phyloP scores from a whole-genome alignment of 2,329 filamentous ascomycete genomes.

The Trichoderma endophyticum region DNA sequence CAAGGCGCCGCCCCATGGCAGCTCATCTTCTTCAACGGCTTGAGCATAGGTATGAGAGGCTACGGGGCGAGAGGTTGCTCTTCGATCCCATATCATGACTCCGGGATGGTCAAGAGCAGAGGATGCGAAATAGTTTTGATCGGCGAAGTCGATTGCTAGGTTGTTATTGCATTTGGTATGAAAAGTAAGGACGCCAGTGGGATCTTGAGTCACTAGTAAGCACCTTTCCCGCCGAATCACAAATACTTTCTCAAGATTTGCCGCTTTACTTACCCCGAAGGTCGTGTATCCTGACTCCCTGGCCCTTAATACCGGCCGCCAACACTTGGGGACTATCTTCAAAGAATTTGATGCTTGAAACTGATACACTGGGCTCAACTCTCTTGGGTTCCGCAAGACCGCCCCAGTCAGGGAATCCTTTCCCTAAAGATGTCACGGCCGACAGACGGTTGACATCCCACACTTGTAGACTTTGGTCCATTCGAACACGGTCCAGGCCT shows the following conservation, averaged over 20 bases:
- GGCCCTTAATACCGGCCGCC: slow-evolving; percentile 71
- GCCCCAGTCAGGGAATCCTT: slow-evolving; percentile 50
- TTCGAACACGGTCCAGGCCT: slow-evolving; percentile 75
- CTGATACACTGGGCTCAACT: slow-evolving; percentile 65
- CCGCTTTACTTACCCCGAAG: slow-evolving; percentile 57
- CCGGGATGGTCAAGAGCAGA: slow-evolving; percentile 72
- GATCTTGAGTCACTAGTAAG: slow-evolving; percentile 36
- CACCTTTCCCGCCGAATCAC: neutral
- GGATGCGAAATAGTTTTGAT: slow-evolving; percentile 82
- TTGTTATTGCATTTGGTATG: slow-evolving; percentile 67
- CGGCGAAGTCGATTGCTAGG: slow-evolving; percentile 72
- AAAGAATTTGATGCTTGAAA: slow-evolving; percentile 81
- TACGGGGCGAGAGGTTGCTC: slow-evolving; percentile 52
- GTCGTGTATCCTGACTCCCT: slow-evolving; percentile 74
- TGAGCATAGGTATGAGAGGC: slow-evolving; percentile 55
- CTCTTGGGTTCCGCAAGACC: slow-evolving; percentile 55
- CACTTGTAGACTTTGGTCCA: slow-evolving; percentile 77
- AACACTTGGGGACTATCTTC: slow-evolving; percentile 71
- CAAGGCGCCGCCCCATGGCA: slow-evolving; percentile 62
- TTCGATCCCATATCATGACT: slow-evolving; percentile 75
- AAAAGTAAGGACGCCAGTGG: slow-evolving; percentile 55
- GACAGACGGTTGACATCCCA: slow-evolving; percentile 70
- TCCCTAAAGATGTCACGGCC: slow-evolving; percentile 43
- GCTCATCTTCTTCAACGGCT: slow-evolving; percentile 57
- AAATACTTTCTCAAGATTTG: neutral